These are phyloP conservation scores for Kodamaea sagamina DNA, from an alignment of 805 yeast species.

Conservation along the genomic window DNA sequence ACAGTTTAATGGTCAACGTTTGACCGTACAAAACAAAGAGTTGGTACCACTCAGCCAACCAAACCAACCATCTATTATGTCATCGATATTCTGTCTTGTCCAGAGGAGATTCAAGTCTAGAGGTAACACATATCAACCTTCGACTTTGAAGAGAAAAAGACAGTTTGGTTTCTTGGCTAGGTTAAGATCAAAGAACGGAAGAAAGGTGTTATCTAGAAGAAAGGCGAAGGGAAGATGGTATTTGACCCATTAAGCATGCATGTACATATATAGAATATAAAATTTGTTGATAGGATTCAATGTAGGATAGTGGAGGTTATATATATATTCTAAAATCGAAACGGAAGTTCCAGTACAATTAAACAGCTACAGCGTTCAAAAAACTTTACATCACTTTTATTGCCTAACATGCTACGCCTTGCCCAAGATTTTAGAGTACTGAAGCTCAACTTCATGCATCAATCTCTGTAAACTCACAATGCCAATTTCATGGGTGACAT, in stretches of 20 bases:
- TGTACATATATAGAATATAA: not conserved
- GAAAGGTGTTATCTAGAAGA: conserved; percentile 76
- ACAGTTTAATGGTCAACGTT: conserved; percentile 7
- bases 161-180: conserved; percentile 88
- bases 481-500: conserved; percentile 77
- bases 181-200: conserved; percentile 70
- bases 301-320: too few relatives aligned
- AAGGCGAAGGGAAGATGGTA: conserved; percentile 93
- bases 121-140: conserved; percentile 95
- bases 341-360: too few relatives aligned
- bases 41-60: conserved; percentile 18
- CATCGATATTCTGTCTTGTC: conserved; percentile 36
- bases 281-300: too few relatives aligned
- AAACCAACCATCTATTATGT: conserved; percentile 21
- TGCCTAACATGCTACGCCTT: conserved; percentile 28
- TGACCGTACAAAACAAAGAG: conserved; percentile 18
- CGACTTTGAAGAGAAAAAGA: conserved; percentile 86
- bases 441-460: conserved; percentile 65
- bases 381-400: not conserved
- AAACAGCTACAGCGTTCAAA: too few relatives aligned
- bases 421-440: conserved; percentile 53
- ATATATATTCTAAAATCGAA: too few relatives aligned
- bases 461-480: conserved; percentile 73
- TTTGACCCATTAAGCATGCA: conserved; percentile 60
- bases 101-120: conserved; percentile 79